Evolutionary conservation across 805 yeast species (phyloP).

Genomic region (Scheffersomyces spartinae): DNA sequence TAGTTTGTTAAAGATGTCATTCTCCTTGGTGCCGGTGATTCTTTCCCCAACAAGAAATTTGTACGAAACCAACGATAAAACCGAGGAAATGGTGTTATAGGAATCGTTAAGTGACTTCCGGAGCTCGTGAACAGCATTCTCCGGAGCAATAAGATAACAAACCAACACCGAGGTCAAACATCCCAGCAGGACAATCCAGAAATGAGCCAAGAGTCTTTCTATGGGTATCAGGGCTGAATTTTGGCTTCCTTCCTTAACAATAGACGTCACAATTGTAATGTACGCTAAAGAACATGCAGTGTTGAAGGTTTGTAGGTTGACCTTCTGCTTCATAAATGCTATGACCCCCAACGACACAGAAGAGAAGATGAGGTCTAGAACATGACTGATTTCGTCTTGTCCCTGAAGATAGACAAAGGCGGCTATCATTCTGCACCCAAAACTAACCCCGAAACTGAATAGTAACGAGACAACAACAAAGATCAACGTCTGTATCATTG

Average conservation of each 20-base stretch:
- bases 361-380: conserved; percentile 41
- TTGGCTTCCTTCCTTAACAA: conserved; percentile 62
- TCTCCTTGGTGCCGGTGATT: conserved; percentile 26
- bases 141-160: conserved; percentile 58
- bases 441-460: conserved; percentile 42
- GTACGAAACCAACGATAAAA: conserved; percentile 33
- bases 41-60: conserved; percentile 40
- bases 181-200: conserved; percentile 50
- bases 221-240: conserved; percentile 49
- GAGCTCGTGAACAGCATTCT: conserved; percentile 37
- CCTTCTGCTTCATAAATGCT: conserved; percentile 58
- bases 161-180: conserved; percentile 44
- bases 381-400: conserved; percentile 35
- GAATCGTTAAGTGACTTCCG: conserved; percentile 37
- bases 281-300: conserved; percentile 75
- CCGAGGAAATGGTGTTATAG: conserved; percentile 39
- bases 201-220: conserved; percentile 39
- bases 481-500: conserved; percentile 63
- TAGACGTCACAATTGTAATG: conserved; percentile 56
- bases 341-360: conserved; percentile 51
- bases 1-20: conserved; percentile 22
- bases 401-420: conserved; percentile 33
- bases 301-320: conserved; percentile 58
- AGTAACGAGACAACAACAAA: conserved; percentile 46
- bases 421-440: conserved; percentile 40